Base-by-base conservation (phyloP, 306 rosid species). In the Sicyos edulis region DNA sequence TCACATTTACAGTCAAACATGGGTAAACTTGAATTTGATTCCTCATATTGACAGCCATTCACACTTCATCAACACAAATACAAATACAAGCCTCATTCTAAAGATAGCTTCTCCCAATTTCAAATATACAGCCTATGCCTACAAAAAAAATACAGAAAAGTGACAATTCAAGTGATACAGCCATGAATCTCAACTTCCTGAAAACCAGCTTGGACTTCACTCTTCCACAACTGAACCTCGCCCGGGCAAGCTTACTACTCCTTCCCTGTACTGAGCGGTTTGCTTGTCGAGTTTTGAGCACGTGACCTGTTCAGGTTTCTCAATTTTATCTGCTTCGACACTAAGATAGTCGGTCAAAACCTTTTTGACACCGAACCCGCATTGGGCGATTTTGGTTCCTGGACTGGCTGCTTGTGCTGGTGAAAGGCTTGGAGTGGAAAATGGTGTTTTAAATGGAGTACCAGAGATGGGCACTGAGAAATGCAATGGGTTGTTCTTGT, bases 381-480 rank as follows among this genome's bases (percentile, higher is more conserved):
- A 87, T 4, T 83, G 85, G 26, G 89, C 77, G 69, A 82, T 60
- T 79, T 82, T 87, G 71, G 77, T 72, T 47, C 81, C 73, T 6
- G 92, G 85, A 76, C 89, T 90, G 58, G 58, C 59, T 57, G 59
- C 75, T 22, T 73, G 89, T 19, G 88, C 83, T 0, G 97, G 99
- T 21, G 99, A 91, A 50, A 75, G 84, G 63, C 34, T 87, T 9
- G 99, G 96, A 3, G 95, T 85, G 66, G 83, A 58, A 3, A 86
- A 83, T 58, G 99, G 87, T 37, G 96, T 75, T 79, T 80, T 86
- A 56, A 85, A 95, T 19, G 99, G 96, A n/a, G 97, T 86, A 78
- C 83, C 79, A 44, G 92, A 85, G 74, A 80, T 73, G 17, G 89
- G 90, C 58, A 81, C 78, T 34, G 97, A 56, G 72, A 53, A 75